Evolutionary conservation across 495 filamentous ascomycete species (phyloP).

Genomic region (Penicillium diatomitis): DNA sequence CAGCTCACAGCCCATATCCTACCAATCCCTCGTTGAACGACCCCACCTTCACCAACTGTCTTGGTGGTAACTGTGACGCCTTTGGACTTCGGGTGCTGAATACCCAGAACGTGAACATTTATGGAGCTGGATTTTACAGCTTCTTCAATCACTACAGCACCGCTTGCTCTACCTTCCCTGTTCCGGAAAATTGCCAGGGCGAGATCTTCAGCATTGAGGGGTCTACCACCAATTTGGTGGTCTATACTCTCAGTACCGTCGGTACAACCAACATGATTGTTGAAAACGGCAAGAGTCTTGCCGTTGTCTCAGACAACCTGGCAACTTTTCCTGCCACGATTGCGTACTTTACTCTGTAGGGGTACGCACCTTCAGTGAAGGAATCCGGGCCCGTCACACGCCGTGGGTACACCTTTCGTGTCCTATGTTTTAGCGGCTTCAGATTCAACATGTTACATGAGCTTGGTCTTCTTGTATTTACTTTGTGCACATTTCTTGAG

Average conservation of each 20-base stretch:
- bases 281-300: slow-evolving; percentile 40
- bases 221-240: slow-evolving; percentile 18
- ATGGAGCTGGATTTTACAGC: slow-evolving; percentile 65
- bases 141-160: slow-evolving; percentile 59
- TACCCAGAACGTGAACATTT: slow-evolving; percentile 50
- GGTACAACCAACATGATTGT: slow-evolving; percentile 38
- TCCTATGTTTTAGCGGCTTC: no score
- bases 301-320: slow-evolving; percentile 43
- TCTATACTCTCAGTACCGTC: slow-evolving; percentile 45
- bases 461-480: no score
- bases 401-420: no score
- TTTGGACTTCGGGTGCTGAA: slow-evolving; percentile 59
- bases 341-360: slow-evolving; percentile 33
- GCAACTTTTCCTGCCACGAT: slow-evolving; percentile 46
- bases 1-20: slow-evolving; percentile 47
- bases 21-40: slow-evolving; percentile 40
- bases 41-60: slow-evolving; percentile 46
- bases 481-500: no score
- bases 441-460: no score
- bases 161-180: slow-evolving; percentile 36
- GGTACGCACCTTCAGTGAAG: no score
- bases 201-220: slow-evolving; percentile 51
- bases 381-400: no score
- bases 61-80: slow-evolving; percentile 47
- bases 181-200: slow-evolving; percentile 48